Base-by-base conservation (phyloP, 2,329 filamentous ascomycete species). In the Colletotrichum caudatum region DNA sequence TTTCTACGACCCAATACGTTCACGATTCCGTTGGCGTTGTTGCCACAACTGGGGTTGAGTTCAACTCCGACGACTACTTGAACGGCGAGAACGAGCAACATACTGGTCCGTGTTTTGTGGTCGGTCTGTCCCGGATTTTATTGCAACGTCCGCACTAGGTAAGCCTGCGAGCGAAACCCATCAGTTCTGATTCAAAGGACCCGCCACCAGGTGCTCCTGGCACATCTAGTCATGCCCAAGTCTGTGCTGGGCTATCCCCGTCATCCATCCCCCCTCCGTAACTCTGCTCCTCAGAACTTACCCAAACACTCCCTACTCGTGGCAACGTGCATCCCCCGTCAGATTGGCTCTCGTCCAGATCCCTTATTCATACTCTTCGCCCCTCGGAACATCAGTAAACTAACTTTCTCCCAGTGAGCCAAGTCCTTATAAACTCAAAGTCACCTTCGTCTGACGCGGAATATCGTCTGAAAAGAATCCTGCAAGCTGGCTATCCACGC, bases 171-270 rank as follows among this genome's bases (percentile, higher is more conserved):
- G 16, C 53, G 56, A 58, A 64, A 48, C 20, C 59, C 65, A 53
- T 71, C 65, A 69, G 37, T 64, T 60, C 59, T 60, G 65, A 64
- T 72, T 69, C 59, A 64, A 61, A 67, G 48, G 46, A n/a, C 57
- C 69, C 69, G 65, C 65, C 69, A 64, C 69, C 59, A 48, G 69
- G 69, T 69, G 65, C 65, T 56, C 69, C 69, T 48, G 66, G 69
- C 65, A 69, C 60, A 37, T 64, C 65, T 72, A 72, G 69, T 72
- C 69, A 69, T 72, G 69, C 65, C 44, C 68, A 39, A 58, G 46
- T 14, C 53, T 16, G 44, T 12, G 16, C 60, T 48, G 60, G 69
- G 69, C 59, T 54, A 61, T 53, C 69, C 69, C 69, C 69, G 69
- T 50, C 46, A 46, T 58, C 37, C 8, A n/a, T 4, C 16, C 44